Percentiles rank a stretch among this genome's conserved stretches.
Evolutionary conservation across 1,139 yeast species (phyloP).

Genomic region (Pichia sp.): DNA sequence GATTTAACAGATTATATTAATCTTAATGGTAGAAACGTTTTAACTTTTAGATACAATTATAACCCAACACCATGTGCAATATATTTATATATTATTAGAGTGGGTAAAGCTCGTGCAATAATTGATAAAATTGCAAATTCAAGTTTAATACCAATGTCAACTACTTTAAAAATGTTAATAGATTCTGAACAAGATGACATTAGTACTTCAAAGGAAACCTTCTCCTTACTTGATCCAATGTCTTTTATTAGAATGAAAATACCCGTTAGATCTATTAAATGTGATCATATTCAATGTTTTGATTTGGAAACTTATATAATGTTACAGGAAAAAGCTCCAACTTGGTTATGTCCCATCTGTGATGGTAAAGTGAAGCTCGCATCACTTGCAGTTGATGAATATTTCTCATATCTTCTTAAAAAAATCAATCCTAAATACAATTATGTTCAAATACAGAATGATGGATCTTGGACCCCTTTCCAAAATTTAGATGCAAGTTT

Average conservation of each 20-base stretch:
- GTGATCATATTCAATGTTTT: slow-evolving; percentile 67
- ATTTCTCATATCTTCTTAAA: slow-evolving; percentile 44
- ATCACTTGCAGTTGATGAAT: slow-evolving; percentile 58
- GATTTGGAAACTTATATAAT: slow-evolving; percentile 55
- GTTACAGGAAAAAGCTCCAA: slow-evolving; percentile 54
- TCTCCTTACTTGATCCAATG: slow-evolving; percentile 58
- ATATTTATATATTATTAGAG: slow-evolving; percentile 48
- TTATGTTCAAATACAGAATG: slow-evolving; percentile 44
- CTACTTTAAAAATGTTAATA: slow-evolving; percentile 39
- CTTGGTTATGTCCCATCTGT: slow-evolving; percentile 69
- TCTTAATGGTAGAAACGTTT: slow-evolving; percentile 28
- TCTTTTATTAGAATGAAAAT: slow-evolving; percentile 52
- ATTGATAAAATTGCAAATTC: slow-evolving; percentile 28
- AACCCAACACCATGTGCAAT: slow-evolving; percentile 36
- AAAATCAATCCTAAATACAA: slow-evolving; percentile 42
- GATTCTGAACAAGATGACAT: slow-evolving; percentile 39
- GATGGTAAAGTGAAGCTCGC: slow-evolving; percentile 35
- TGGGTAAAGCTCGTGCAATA: slow-evolving; percentile 35
- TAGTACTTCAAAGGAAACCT: slow-evolving; percentile 45
- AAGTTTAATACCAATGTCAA: slow-evolving; percentile 41
- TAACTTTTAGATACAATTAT: slow-evolving; percentile 49
- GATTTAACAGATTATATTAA: slow-evolving; percentile 45
- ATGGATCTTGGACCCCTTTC: slow-evolving; percentile 50
- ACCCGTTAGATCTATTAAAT: slow-evolving; percentile 53
- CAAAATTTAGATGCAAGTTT: slow-evolving; percentile 4